These are phyloP conservation scores for Aureobasidium melanogenum DNA, from an alignment of 2,329 filamentous ascomycete genomes.

Conservation along the genomic window DNA sequence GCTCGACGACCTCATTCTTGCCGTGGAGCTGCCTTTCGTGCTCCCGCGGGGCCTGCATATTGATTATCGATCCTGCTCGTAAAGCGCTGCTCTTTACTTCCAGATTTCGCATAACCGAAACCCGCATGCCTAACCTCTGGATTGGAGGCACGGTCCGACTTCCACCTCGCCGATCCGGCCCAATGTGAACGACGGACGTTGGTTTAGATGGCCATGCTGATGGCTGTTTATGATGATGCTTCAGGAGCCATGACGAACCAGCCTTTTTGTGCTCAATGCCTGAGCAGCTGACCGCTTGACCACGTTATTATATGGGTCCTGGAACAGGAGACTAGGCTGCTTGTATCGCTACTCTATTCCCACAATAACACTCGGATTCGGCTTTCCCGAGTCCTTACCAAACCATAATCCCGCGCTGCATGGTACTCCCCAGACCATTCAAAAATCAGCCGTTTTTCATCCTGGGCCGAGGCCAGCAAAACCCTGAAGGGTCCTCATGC, in stretches of 20 bases:
- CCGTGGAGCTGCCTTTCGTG: not conserved
- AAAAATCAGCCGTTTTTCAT: not conserved
- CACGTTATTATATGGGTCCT: constrained; percentile 1
- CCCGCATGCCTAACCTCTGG: not conserved
- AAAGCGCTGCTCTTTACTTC: not conserved
- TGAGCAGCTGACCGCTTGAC: constrained; percentile 5
- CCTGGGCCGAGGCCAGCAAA: constrained; percentile 5
- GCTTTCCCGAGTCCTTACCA: not conserved
- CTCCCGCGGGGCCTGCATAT: constrained; percentile 4
- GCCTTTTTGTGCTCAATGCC: not conserved
- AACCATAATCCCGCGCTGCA: not conserved
- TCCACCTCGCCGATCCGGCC: constrained; percentile 3
- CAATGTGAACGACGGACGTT: not conserved
- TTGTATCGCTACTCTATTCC: constrained; percentile 6
- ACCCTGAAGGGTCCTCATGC: constrained; percentile 6
- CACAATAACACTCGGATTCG: not conserved
- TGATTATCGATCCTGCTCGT: not conserved
- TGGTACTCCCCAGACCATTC: not conserved
- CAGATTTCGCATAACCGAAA: not conserved
- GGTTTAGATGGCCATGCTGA: not conserved
- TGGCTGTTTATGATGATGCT: not conserved
- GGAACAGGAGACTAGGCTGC: not conserved
- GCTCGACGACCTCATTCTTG: not conserved
- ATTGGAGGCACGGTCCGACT: constrained; percentile 5
- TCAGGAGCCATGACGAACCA: not conserved